Base-by-base conservation (phyloP, 116 monocot species). In the Posidonia oceanica region DNA sequence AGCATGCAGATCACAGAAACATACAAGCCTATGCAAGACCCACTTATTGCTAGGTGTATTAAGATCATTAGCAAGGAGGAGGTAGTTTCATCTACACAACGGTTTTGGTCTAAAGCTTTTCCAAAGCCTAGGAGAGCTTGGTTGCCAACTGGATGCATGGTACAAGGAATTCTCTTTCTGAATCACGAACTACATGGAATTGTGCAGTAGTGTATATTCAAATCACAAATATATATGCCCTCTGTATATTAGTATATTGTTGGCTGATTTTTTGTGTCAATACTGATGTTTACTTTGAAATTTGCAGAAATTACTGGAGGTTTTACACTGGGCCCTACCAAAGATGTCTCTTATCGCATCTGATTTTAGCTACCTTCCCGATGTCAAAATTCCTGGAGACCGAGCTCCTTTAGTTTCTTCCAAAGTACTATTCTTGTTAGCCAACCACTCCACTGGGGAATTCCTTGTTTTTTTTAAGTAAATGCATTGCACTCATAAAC, bases 81-180 rank as follows among this genome's bases (percentile, higher is more conserved):
- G 57, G 78, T 80, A 75, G 21, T 79, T 73, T 80, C 80, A 54
- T 56, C 78, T 38, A 68, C 79, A 44, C 85, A 72, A 66, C 38
- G 66, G 3, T 22, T 93, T 64, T 82, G 75, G 82, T 83, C 90
- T 20, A 98, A 85, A 84, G 79, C 64, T 61, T 87, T 93, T 77
- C 98, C 93, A 74, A 98, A 90, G 72, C 81, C 98, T 76, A 78
- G 69, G 77, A 84, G 78, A 87, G 74, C 79, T 76, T 98, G 98
- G 98, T 55, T 93, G 65, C 98, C 98, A 70, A 98, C 98, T 39
- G 87, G 98, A 48, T 98, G 93, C 67, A 77, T 98, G 93, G 98
- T 98, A 87, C 23, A 65, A 20, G 20, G 10, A 69, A 29, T 20
- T 3, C 62, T 38, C 63, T 53, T 22, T 15, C 14, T 68, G 13